These are phyloP conservation scores for Condylostoma magnum DNA, from an alignment of 169 alveolate genomes.

Conservation along the genomic window DNA sequence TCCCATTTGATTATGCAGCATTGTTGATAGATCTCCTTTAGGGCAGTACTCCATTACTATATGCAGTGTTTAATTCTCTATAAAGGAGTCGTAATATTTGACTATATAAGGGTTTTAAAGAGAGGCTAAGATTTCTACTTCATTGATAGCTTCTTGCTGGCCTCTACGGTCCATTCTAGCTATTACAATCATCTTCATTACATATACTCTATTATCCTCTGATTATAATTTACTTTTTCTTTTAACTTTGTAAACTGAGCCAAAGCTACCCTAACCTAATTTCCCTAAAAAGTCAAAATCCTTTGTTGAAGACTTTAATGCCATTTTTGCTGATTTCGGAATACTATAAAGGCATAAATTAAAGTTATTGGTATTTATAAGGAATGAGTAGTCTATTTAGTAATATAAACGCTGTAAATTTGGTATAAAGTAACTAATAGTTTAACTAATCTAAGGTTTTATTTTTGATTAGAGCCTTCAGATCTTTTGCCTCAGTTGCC, in stretches of 20 bases:
- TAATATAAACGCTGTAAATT: too few relatives aligned
- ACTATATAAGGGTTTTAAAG: constrained; percentile 68
- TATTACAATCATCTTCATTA: constrained; percentile 76
- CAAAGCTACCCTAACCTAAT: constrained; percentile 68
- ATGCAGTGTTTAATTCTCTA: constrained; percentile 64
- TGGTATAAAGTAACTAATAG: too few relatives aligned
- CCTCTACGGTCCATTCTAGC: constrained; percentile 52
- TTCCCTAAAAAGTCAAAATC: constrained; percentile 53
- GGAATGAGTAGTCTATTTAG: too few relatives aligned
- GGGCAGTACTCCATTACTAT: constrained; percentile 85
- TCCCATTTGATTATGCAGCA: constrained; percentile 48
- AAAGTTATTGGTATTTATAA: too few relatives aligned
- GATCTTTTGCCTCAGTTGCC: too few relatives aligned
- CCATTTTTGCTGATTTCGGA: too few relatives aligned
- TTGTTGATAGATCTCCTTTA: constrained; percentile 76
- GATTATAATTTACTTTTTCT: constrained; percentile 31
- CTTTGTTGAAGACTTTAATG: constrained; percentile 40
- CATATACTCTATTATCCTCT: constrained; percentile 51
- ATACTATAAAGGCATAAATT: too few relatives aligned
- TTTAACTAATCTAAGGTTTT: too few relatives aligned
- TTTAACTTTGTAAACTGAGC: constrained; percentile 64
- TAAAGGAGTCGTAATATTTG: constrained; percentile 78
- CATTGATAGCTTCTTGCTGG: constrained; percentile 73
- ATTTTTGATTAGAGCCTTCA: too few relatives aligned
- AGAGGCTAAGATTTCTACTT: constrained; percentile 67